Conservation (phyloP, 2,329 filamentous ascomycete genomes). For the Aspergillus carbonarius region DNA sequence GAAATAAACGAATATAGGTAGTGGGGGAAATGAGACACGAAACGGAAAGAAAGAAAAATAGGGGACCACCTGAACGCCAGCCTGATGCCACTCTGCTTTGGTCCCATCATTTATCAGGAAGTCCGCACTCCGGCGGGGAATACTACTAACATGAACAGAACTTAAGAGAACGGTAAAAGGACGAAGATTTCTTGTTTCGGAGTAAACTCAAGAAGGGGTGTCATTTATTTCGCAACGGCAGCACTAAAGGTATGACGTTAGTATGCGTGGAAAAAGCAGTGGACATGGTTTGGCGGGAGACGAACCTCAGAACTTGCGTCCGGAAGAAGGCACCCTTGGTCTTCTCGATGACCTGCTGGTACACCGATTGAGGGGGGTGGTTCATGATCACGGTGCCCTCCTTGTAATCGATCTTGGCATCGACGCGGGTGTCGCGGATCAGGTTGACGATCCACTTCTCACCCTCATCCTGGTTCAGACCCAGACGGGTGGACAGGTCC, state of each 20-base stretch:
- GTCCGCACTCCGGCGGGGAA: constrained; percentile 23
- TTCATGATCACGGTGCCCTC: constrained; percentile 99
- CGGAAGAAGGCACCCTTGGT: constrained; percentile 99
- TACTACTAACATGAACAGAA: constrained; percentile 37
- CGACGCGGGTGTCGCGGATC: constrained; percentile 93
- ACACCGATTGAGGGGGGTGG: constrained; percentile 96
- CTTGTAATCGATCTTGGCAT: constrained; percentile 99
- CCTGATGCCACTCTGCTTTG: constrained; percentile 43
- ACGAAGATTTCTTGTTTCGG: constrained; percentile 26
- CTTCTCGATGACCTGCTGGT: constrained; percentile 98
- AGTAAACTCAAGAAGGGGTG: constrained; percentile 8
- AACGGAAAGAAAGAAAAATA: constrained; percentile 25
- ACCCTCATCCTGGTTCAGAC: constrained; percentile 87
- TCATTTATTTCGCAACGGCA: constrained; percentile 51
- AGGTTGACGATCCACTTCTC: constrained; percentile 99
- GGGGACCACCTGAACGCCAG: constrained; percentile 44
- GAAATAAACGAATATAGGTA: constrained; percentile 9
- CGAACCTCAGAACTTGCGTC: constrained; percentile 80
- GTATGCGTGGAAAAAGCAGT: not conserved
- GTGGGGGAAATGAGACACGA: constrained; percentile 13
- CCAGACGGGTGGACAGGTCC: constrained; percentile 87
- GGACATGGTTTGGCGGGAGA: not conserved
- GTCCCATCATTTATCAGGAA: constrained; percentile 33
- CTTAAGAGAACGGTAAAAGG: constrained; percentile 33
- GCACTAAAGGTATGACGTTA: constrained; percentile 30